Evolutionary conservation across 2,329 filamentous ascomycete species (phyloP).

Genomic region (Cladorrhinum sp.): DNA sequence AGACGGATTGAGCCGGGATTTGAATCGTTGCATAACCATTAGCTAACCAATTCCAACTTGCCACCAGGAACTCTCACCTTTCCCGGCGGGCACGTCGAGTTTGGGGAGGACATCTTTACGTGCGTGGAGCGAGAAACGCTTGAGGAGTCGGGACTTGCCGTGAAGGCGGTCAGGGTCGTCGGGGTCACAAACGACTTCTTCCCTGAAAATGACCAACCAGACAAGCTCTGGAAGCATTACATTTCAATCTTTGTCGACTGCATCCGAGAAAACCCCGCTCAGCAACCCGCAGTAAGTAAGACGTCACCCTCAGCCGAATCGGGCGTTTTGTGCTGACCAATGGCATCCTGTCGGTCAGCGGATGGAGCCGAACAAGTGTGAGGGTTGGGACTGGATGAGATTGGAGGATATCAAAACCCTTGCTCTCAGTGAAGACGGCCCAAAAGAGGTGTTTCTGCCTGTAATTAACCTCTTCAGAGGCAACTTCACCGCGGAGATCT

Average conservation of each 20-base stretch:
- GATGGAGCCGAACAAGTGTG: constrained; percentile 9
- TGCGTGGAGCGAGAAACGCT: constrained; percentile 9
- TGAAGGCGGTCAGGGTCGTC: constrained; percentile 4
- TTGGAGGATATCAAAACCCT: constrained; percentile 5
- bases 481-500: background rate
- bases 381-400: constrained; percentile 5
- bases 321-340: background rate
- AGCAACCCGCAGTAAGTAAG: constrained; percentile 2
- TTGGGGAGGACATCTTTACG: constrained; percentile 8
- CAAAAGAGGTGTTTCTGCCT: constrained; percentile 3
- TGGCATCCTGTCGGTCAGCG: background rate
- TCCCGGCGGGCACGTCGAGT: constrained; percentile 9
- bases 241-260: constrained; percentile 6
- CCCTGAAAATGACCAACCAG: background rate
- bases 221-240: constrained; percentile 5
- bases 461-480: constrained; percentile 1
- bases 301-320: background rate
- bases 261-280: background rate
- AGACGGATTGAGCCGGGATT: too few species aligned
- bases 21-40: background rate
- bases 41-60: background rate
- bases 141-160: background rate
- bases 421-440: background rate
- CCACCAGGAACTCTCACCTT: background rate
- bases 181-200: constrained; percentile 11